Evolutionary conservation across 345 rosid genomes (phyloP), one percentile per base, ranked within the genome.

Genomic region (Euclidium syriacum): DNA sequence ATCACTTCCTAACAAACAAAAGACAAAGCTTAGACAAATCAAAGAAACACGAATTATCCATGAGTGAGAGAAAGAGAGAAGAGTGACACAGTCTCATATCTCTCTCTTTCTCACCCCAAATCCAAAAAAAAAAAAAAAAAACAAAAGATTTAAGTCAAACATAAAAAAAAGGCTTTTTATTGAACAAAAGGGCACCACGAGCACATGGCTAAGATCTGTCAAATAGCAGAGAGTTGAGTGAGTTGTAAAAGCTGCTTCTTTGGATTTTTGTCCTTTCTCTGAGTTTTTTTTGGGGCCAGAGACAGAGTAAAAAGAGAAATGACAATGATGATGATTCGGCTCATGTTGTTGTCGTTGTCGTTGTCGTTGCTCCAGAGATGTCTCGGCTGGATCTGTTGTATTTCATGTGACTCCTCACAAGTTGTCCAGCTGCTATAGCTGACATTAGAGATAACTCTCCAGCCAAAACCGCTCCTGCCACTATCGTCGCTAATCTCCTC

Each of bases 371-470:
- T 39, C 73, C 65, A 58, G 87, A 57, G 1, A 88, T 39, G 49
- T 88, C 94, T 61, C 64, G 70, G 86, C 80, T 86, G 70, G 96
- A 89, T 73, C 96, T 74, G 76, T 89, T 89, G 79, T 89, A 89
- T 64, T 83, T 89, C 96, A 89, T 81, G 86, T 89, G 96, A 71
- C 96, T 89, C 53, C 25, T 72, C 55, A 89, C 91, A 1, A 89
- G 87, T 65, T 89, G 96, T 61, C 96, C 96, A 10, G 91, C 95
- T 54, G 96, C 86, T 18, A 89, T 82, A 36, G 96, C 96, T 24
- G 96, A 80, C 96, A 89, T 86, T 43, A 89, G 73, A 38, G 96
- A 89, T 16, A 89, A 84, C 68, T 86, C 95, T 35, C 89, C 96
- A 0, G 96, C 96, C 10, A 89, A 75, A 17, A 89, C 96, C 14